Base-by-base conservation (phyloP, 1,284 basidiomycete species). In the Blastosporella zonata region DNA sequence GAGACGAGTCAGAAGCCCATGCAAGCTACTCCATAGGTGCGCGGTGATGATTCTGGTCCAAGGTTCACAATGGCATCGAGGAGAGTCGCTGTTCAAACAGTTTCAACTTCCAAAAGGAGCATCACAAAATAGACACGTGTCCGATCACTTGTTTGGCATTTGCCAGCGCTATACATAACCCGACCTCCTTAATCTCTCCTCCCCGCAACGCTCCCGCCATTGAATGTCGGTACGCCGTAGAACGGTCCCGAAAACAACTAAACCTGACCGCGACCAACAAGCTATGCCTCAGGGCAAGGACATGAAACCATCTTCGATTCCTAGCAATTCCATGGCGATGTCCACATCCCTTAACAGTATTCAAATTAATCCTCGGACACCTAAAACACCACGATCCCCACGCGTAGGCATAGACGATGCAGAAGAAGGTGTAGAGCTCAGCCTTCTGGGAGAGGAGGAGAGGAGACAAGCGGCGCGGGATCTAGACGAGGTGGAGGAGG, bases 381-480 rank as follows among this genome's bases (percentile, higher is more conserved):
- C 82, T 23, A 74, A 70, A 54, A 68, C 71, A 48, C 72, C 70
- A 53, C 67, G 68, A 46, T 57, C 62, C 17, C 41, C 63, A n/a
- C 66, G 69, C 28, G 61, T 61, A 53, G 55, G 55, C 39, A 51
- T 67, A 47, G 67, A 72, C 48, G 59, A 62, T 46, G 70, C 61
- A 8, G 72, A 73, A 34, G 81, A 84, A 37, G 82, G 81, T 43
- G 75, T 88, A 0, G 82, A 88, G 64, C 64, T 90, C 38, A 78
- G 73, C 57, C 68, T 89, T 43, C 67, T 90, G 43, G 74, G 70
- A 10, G 82, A 81, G 36, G 77, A 79, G 21, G 82, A 85, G 58
- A 68, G 77, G 35, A 62, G 66, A 12, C 66, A 70, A 46, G 79
- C 79, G 20, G 72, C 66, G 17, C 62, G 62, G 18, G 78, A 71